phyloP scores from a whole-genome alignment of 1,284 basidiomycete genomes.

The Amylostereum areolatum region DNA sequence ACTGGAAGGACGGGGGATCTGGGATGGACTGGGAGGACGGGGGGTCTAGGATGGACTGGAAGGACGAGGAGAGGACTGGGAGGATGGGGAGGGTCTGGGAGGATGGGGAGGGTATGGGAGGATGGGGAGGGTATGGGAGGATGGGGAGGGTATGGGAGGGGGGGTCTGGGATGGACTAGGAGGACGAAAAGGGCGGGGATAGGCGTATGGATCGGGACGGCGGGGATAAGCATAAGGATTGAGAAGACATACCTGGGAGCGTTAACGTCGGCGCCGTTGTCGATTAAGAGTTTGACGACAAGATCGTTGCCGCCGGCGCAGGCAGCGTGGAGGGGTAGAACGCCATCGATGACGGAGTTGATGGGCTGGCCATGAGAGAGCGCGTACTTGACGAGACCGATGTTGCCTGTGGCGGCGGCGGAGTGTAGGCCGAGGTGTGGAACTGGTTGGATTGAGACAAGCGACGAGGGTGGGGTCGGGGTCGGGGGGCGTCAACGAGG shows the following conservation, averaged over 20 bases:
- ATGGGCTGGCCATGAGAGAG: constrained; percentile 90
- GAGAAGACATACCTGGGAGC: constrained; percentile 58
- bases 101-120: no score
- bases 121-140: no score
- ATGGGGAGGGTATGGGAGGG: no score
- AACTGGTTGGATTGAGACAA: constrained; percentile 36
- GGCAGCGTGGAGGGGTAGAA: constrained; percentile 88
- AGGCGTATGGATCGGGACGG: background rate
- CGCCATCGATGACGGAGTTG: constrained; percentile 88
- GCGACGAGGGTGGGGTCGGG: constrained; percentile 4
- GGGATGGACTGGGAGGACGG: no score
- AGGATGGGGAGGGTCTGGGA: no score
- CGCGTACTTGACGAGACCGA: constrained; percentile 84
- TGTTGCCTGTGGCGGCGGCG: constrained; percentile 84
- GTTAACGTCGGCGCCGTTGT: constrained; percentile 90
- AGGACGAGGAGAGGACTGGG: no score
- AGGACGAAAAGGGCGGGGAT: constrained; percentile 7
- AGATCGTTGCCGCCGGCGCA: constrained; percentile 81
- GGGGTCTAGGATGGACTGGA: no score
- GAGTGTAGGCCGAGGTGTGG: constrained; percentile 84
- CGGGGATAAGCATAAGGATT: background rate
- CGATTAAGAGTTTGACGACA: constrained; percentile 82
- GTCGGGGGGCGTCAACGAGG: no score
- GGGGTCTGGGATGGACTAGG: background rate
- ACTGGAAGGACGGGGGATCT: no score